Conservation (phyloP, 2,329 filamentous ascomycete species). For the Ophiosphaerella korrae region DNA sequence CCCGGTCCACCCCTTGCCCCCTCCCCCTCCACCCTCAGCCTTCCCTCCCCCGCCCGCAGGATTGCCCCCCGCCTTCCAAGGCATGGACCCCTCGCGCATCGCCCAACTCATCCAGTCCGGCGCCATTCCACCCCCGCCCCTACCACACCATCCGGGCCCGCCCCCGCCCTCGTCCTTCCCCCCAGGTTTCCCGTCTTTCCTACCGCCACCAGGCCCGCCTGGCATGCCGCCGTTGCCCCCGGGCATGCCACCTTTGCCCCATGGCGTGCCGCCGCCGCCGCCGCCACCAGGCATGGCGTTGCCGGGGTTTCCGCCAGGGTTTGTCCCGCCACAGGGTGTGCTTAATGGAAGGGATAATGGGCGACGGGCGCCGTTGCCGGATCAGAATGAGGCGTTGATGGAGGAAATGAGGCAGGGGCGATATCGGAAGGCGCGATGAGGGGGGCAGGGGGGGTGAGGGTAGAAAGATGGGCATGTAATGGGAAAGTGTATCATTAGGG, state of each 20-base stretch:
- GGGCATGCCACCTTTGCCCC: constrained; percentile 23
- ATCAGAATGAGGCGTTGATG: constrained; percentile 80
- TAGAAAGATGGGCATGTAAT: neutral
- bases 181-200: constrained; percentile 34
- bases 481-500: neutral
- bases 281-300: constrained; percentile 22
- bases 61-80: constrained; percentile 21
- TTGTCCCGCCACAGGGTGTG: constrained; percentile 15
- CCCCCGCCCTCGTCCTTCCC: constrained; percentile 30
- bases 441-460: too few species aligned
- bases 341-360: constrained; percentile 18
- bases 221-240: constrained; percentile 19
- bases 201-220: constrained; percentile 14
- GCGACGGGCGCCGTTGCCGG: constrained; percentile 72
- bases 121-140: constrained; percentile 44
- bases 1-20: constrained; percentile 38
- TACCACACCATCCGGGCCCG: constrained; percentile 31
- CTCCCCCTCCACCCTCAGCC: constrained; percentile 22
- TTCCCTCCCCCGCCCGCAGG: constrained; percentile 40
- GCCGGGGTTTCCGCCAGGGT: constrained; percentile 13
- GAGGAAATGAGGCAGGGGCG: constrained; percentile 71
- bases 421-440: constrained; percentile 46
- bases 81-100: constrained; percentile 38
- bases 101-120: constrained; percentile 43
- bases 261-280: constrained; percentile 20